Conservation (phyloP, 306 rosid genomes). For the Biancaea sappan region DNA sequence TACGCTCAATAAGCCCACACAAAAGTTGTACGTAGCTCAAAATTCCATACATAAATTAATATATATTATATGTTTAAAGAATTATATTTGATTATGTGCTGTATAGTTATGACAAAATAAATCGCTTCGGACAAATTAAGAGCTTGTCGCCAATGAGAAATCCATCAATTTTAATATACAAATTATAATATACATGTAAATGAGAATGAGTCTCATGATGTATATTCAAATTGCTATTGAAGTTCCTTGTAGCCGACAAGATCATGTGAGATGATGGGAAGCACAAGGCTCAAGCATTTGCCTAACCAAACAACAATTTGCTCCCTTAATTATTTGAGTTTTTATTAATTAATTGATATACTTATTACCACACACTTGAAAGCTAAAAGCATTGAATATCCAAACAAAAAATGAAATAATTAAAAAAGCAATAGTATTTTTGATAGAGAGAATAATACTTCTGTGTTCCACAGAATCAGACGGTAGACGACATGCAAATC, state of each 20-base stretch:
- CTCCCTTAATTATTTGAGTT: slow-evolving; percentile 3
- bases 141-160: slow-evolving; percentile 22
- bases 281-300: slow-evolving; percentile 57
- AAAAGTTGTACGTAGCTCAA: slow-evolving; percentile 27
- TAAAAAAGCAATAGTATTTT: too few relatives aligned
- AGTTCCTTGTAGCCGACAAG: slow-evolving; percentile 49
- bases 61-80: slow-evolving; percentile 9
- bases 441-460: slow-evolving; percentile 43
- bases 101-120: slow-evolving; percentile 28
- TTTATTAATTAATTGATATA: not conserved
- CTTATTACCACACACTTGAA: not conserved
- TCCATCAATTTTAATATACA: slow-evolving; percentile 21
- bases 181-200: not conserved
- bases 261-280: slow-evolving; percentile 58
- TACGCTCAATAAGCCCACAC: slow-evolving; percentile 15
- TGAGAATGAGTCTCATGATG: slow-evolving; percentile 9
- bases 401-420: too few relatives aligned
- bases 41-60: slow-evolving; percentile 13
- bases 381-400: slow-evolving; percentile 31
- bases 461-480: slow-evolving; percentile 53
- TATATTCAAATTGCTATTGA: slow-evolving; percentile 29
- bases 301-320: slow-evolving; percentile 44
- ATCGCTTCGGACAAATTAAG: slow-evolving; percentile 29
- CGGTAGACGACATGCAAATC: slow-evolving; percentile 48
- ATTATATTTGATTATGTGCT: slow-evolving; percentile 15